Conservation (phyloP, 1,284 basidiomycete species). For the Calocybe gambosa region DNA sequence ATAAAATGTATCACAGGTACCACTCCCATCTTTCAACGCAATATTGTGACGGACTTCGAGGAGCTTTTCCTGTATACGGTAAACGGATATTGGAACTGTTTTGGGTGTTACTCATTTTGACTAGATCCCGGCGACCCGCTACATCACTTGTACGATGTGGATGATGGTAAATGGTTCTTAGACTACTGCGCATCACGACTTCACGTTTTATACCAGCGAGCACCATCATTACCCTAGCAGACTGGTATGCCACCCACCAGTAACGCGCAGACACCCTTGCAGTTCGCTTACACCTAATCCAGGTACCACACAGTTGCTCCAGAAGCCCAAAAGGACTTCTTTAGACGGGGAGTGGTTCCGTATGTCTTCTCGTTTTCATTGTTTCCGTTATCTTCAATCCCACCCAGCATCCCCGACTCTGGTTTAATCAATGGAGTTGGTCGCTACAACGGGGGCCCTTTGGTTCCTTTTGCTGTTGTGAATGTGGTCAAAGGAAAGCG, state of each 20-base stretch:
- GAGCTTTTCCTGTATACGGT: constrained; percentile 29
- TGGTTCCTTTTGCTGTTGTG: constrained; percentile 28
- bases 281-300: neutral
- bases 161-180: constrained; percentile 22
- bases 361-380: constrained; percentile 10
- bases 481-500: constrained; percentile 28
- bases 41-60: constrained; percentile 39
- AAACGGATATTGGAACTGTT: neutral
- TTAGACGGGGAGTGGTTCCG: constrained; percentile 28
- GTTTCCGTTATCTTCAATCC: neutral
- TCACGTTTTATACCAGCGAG: constrained; percentile 15
- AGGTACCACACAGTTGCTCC: constrained; percentile 28
- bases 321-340: constrained; percentile 34
- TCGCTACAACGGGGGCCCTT: constrained; percentile 23
- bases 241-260: constrained; percentile 27
- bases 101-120: constrained; percentile 2
- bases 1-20: constrained; percentile 20
- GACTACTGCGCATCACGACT: neutral
- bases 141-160: constrained; percentile 26
- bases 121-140: constrained; percentile 3
- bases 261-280: neutral
- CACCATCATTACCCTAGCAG: constrained; percentile 34
- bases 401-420: constrained; percentile 21
- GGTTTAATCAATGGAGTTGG: constrained; percentile 35
- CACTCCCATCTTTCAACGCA: constrained; percentile 36